These are phyloP conservation scores for Fonticula alba DNA, from an alignment of 78 protist species.

Conservation along the genomic window DNA sequence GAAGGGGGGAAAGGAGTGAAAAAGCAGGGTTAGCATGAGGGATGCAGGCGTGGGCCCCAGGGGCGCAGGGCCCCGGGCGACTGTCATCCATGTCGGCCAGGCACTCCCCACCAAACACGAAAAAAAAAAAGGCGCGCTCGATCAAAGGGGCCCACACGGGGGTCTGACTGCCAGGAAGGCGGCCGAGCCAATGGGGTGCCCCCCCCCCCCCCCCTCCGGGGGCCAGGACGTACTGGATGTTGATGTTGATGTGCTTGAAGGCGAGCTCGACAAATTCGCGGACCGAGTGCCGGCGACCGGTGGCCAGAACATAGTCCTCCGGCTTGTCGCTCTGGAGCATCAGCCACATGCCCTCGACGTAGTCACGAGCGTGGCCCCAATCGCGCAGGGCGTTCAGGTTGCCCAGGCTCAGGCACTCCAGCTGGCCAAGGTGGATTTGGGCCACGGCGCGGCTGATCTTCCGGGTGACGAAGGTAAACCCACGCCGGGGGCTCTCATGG, in stretches of 20 bases:
- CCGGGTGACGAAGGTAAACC: slow-evolving; percentile 78
- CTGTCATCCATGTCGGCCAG: not conserved
- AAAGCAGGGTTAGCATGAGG: no score
- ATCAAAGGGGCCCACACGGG: not conserved
- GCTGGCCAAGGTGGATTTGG: slow-evolving; percentile 36
- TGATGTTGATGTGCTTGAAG: slow-evolving; percentile 38
- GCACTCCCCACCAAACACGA: not conserved
- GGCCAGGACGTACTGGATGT: slow-evolving; percentile 4
- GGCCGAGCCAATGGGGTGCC: no score
- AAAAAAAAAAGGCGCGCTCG: not conserved
- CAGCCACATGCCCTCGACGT: slow-evolving; percentile 67
- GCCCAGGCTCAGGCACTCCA: slow-evolving; percentile 42
- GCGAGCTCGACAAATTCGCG: slow-evolving; percentile 54
- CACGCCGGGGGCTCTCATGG: slow-evolving; percentile 64
- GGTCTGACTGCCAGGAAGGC: no score
- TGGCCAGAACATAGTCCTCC: slow-evolving; percentile 69
- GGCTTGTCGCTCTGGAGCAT: slow-evolving; percentile 60
- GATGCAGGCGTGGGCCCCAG: no score
- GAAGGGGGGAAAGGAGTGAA: no score
- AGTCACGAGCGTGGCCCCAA: slow-evolving; percentile 76
- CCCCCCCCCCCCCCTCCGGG: no score
- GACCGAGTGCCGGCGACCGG: slow-evolving; percentile 67
- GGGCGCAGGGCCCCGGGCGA: no score
- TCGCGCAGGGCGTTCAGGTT: slow-evolving; percentile 71
- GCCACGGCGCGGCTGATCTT: slow-evolving; percentile 82